phyloP scores from a whole-genome alignment of 1,284 basidiomycete genomes.

The Pyrrhoderma lamaoense region DNA sequence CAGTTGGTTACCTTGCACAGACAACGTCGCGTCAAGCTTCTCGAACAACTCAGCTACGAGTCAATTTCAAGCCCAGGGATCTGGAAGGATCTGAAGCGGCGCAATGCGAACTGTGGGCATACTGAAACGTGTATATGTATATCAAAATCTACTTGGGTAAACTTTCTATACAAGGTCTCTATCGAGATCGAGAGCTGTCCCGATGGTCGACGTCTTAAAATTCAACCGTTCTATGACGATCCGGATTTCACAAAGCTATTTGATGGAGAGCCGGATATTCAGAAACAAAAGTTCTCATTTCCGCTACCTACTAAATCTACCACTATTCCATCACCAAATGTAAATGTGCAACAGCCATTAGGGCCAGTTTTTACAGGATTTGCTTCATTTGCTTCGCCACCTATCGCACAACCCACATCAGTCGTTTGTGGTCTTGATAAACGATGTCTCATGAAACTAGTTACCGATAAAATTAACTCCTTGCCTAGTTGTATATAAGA shows the following conservation, averaged over 20 bases:
- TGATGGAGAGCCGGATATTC: no score
- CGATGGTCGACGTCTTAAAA: not conserved
- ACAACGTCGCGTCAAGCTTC: not conserved
- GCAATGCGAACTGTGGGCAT: not conserved
- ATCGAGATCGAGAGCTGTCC: not conserved
- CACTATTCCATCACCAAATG: no score
- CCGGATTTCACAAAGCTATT: not conserved
- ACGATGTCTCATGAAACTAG: not conserved
- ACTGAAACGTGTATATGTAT: not conserved
- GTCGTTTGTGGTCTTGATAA: not conserved
- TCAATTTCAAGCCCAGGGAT: not conserved
- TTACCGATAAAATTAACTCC: not conserved
- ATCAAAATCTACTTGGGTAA: not conserved
- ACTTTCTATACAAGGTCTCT: not conserved
- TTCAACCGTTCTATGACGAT: not conserved
- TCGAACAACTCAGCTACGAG: not conserved
- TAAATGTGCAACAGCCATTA: no score
- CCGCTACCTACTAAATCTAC: no score
- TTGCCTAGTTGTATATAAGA: not conserved
- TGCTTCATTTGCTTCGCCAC: no score
- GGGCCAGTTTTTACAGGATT: no score
- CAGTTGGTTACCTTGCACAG: not conserved
- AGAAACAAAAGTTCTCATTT: no score
- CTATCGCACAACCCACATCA: not conserved
- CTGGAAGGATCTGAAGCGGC: not conserved